Conservation (phyloP, 2,329 filamentous ascomycete species). For the Mariannaea sp. region DNA sequence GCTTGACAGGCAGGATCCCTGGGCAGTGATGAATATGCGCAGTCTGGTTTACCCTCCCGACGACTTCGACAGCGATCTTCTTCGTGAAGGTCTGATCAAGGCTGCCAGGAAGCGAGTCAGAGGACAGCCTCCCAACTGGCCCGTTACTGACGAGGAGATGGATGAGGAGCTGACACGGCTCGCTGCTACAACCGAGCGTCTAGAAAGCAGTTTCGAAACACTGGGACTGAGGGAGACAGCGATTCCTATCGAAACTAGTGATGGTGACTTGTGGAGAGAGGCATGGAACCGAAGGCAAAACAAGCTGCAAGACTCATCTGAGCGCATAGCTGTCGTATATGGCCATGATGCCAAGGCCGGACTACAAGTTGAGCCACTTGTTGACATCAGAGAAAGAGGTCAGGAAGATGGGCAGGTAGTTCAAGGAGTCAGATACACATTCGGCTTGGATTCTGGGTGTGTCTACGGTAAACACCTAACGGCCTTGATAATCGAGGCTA, state of each 20-base stretch:
- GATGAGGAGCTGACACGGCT: not conserved
- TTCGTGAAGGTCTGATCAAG: slow-evolving; percentile 21
- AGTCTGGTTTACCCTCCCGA: slow-evolving; percentile 61
- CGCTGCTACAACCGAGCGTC: not conserved
- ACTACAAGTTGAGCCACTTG: slow-evolving; percentile 48
- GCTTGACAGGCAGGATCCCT: slow-evolving; percentile 71
- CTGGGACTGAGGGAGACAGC: too few relatives aligned
- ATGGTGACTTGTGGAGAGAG: slow-evolving; percentile 24
- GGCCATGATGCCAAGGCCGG: slow-evolving; percentile 79
- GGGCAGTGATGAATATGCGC: slow-evolving; percentile 86
- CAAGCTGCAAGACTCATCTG: slow-evolving; percentile 12
- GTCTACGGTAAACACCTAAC: slow-evolving; percentile 58
- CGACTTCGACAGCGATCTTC: slow-evolving; percentile 1
- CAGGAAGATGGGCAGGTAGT: not conserved
- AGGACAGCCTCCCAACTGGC: slow-evolving; percentile 9
- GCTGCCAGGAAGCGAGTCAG: slow-evolving; percentile 21
- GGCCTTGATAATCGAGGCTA: slow-evolving; percentile 20
- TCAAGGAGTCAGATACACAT: slow-evolving; percentile 61
- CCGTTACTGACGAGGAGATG: slow-evolving; percentile 1
- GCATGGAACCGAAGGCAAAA: slow-evolving; percentile 30
- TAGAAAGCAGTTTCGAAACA: not conserved
- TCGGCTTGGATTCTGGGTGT: slow-evolving; percentile 82
- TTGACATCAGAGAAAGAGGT: not conserved
- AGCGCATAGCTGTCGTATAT: slow-evolving; percentile 71
- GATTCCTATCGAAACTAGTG: slow-evolving; percentile 22